These are phyloP conservation scores for Epichloe amarillans DNA, from an alignment of 2,329 filamentous ascomycete genomes.

Conservation along the genomic window DNA sequence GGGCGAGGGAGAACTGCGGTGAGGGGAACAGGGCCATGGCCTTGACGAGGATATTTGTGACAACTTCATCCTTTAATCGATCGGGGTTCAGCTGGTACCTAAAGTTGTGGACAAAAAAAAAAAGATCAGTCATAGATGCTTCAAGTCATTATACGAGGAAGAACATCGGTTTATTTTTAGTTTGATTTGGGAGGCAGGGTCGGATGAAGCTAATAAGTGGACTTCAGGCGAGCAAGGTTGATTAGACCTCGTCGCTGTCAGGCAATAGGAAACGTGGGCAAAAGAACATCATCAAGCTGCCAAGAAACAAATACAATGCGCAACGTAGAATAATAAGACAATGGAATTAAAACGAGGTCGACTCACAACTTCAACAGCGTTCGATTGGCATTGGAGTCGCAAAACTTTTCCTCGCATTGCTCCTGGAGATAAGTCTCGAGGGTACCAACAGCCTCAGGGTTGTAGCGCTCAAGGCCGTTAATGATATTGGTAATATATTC, in stretches of 20 bases:
- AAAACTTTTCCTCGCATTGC: conserved; percentile 90
- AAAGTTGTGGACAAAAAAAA: conserved; percentile 1
- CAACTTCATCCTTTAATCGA: conserved; percentile 89
- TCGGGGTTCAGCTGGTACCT: conserved; percentile 99
- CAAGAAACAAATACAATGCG: conserved; percentile 5
- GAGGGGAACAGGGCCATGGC: conserved; percentile 93
- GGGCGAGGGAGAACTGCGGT: conserved; percentile 83
- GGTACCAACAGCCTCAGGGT: conserved; percentile 84
- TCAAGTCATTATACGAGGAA: background rate
- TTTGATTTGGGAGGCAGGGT: conserved; percentile 22
- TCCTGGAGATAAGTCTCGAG: conserved; percentile 91
- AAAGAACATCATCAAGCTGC: conserved; percentile 53
- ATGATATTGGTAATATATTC: conserved; percentile 88
- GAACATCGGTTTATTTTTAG: background rate
- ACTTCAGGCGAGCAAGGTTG: conserved; percentile 9
- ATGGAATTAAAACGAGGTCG: background rate
- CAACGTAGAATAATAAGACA: background rate
- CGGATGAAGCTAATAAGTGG: conserved; percentile 56
- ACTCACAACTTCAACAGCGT: conserved; percentile 95
- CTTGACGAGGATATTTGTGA: conserved; percentile 98
- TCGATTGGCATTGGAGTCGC: conserved; percentile 93
- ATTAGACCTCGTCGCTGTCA: conserved; percentile 48
- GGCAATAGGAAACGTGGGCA: conserved; percentile 98
- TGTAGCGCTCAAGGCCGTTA: conserved; percentile 95
- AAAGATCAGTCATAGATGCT: conserved; percentile 1